These are phyloP conservation scores for Carex kokanica DNA, from an alignment of 176 grass and related monocot genomes.

Conservation along the genomic window DNA sequence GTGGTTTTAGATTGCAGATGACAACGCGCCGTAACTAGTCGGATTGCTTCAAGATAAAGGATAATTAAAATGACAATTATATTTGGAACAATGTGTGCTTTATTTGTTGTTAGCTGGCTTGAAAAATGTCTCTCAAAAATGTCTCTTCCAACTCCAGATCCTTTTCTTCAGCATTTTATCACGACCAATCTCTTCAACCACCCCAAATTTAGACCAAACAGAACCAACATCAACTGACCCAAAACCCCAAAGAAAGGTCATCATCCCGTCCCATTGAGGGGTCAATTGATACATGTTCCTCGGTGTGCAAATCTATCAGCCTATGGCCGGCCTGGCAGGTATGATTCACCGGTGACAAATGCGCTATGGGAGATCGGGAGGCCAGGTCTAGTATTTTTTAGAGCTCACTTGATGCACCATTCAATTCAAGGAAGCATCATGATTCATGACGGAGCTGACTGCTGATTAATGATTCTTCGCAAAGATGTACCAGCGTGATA, in stretches of 20 bases:
- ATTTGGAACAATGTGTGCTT: too few relatives aligned
- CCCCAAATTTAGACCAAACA: not conserved
- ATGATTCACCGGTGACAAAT: conserved; percentile 88
- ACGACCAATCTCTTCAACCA: conserved; percentile 25
- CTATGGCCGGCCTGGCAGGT: conserved; percentile 90
- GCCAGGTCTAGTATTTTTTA: conserved; percentile 88
- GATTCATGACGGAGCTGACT: too few relatives aligned
- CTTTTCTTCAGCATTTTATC: conserved; percentile 12
- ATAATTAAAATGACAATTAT: too few relatives aligned
- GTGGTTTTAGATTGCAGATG: too few relatives aligned
- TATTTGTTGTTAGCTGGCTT: too few relatives aligned
- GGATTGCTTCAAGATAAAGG: too few relatives aligned
- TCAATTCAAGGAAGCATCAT: conserved; percentile 31
- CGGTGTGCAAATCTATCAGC: conserved; percentile 71
- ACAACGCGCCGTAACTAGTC: too few relatives aligned
- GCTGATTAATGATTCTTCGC: conserved; percentile 55
- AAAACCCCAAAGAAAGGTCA: conserved; percentile 33
- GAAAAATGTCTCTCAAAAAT: not conserved
- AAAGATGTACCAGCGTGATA: conserved; percentile 60
- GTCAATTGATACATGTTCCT: too few relatives aligned
- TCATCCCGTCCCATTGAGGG: conserved; percentile 14
- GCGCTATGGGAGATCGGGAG: conserved; percentile 83
- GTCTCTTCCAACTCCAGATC: not conserved
- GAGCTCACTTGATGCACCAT: conserved; percentile 52
- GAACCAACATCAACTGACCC: not conserved